phyloP scores from a whole-genome alignment of 208 protist species.

The Crithidia fasciculata region DNA sequence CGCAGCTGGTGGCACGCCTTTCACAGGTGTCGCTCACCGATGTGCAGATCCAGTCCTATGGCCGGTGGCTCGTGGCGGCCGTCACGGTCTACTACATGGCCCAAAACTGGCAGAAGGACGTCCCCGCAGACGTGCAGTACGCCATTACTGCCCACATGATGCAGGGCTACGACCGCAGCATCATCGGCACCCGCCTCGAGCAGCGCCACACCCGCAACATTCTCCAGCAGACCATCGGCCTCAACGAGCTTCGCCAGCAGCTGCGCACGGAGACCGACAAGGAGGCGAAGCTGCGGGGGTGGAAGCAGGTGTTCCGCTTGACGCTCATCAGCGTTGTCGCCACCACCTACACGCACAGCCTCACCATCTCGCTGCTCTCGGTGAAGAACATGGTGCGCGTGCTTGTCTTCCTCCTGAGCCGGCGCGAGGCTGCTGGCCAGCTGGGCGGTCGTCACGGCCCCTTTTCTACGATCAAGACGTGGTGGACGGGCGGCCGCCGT shows the following conservation, averaged over 20 bases:
- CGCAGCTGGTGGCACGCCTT: slow-evolving; percentile 24
- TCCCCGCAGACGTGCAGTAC: slow-evolving; percentile 56
- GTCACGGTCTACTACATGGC: slow-evolving; percentile 51
- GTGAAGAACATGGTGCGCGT: slow-evolving; percentile 77
- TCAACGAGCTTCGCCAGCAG: slow-evolving; percentile 57
- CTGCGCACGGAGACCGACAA: slow-evolving; percentile 46
- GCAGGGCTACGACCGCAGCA: slow-evolving; percentile 77
- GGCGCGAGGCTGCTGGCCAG: slow-evolving; percentile 47
- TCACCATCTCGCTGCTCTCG: slow-evolving; percentile 62
- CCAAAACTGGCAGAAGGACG: slow-evolving; percentile 28
- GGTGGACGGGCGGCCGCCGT: slow-evolving; percentile 65
- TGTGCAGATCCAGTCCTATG: slow-evolving; percentile 40
- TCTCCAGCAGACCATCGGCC: slow-evolving; percentile 40
- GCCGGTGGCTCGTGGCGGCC: slow-evolving; percentile 45
- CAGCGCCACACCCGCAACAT: slow-evolving; percentile 57
- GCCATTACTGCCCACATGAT: slow-evolving; percentile 72
- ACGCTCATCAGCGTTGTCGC: slow-evolving; percentile 63
- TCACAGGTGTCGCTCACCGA: slow-evolving; percentile 27
- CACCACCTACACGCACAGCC: slow-evolving; percentile 69
- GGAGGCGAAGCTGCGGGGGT: slow-evolving; percentile 50
- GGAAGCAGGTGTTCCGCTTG: slow-evolving; percentile 47
- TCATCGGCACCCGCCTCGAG: slow-evolving; percentile 61
- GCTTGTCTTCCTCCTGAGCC: slow-evolving; percentile 67
- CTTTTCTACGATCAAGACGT: slow-evolving; percentile 53
- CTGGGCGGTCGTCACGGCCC: slow-evolving; percentile 23